These are phyloP conservation scores for Blastomyces gilchristii DNA, from an alignment of 2,329 filamentous ascomycete species.

Conservation along the genomic window DNA sequence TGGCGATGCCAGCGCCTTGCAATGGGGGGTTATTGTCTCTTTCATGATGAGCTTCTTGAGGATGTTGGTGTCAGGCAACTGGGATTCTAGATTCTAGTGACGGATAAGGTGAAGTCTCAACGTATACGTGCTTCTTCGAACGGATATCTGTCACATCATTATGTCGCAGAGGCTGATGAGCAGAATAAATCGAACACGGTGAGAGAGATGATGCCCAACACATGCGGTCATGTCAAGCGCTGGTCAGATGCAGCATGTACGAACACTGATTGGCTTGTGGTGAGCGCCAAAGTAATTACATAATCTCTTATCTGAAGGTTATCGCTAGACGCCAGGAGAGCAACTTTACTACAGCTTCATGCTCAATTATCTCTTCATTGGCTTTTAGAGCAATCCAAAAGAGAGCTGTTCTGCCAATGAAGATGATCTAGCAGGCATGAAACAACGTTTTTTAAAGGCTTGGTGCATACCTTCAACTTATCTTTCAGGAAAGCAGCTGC, in stretches of 20 bases:
- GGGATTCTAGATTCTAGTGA: neutral
- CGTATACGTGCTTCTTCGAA: neutral
- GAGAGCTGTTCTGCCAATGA: neutral
- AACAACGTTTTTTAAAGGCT: neutral
- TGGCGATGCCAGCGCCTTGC: slow-evolving; percentile 43
- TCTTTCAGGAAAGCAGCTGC: neutral
- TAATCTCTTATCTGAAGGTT: neutral
- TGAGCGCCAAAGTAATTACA: neutral
- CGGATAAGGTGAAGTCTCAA: neutral
- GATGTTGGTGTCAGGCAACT: neutral
- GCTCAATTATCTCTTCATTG: neutral
- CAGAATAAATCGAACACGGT: neutral
- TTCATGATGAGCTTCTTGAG: neutral
- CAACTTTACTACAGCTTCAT: too few relatives aligned
- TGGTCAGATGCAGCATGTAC: neutral
- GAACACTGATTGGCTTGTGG: neutral
- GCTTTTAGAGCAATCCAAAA: too few relatives aligned
- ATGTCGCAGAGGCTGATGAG: neutral
- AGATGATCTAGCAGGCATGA: neutral
- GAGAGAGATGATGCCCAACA: neutral
- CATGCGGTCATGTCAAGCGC: too few relatives aligned
- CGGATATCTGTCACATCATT: neutral
- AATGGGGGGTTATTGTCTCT: slow-evolving; percentile 27
- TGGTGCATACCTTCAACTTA: neutral
- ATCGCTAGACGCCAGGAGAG: neutral